Evolutionary conservation across 352 stramenopile genomes (phyloP), one percentile per base, ranked within the genome.

Genomic region (Phytophthora idaei): DNA sequence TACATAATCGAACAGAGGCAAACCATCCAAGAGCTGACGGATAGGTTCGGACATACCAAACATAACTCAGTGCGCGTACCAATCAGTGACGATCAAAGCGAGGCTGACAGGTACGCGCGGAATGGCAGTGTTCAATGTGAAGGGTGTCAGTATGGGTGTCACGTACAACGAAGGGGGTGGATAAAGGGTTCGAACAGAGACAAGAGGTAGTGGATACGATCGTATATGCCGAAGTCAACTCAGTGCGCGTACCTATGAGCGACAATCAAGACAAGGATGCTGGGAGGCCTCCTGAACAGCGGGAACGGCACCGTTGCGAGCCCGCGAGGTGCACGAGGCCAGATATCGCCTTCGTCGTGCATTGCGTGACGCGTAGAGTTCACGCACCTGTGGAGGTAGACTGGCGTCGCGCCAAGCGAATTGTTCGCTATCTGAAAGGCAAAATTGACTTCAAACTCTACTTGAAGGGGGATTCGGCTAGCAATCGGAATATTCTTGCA

Each of bases 71-170:
- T 45, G 9, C 32, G 36, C 3, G 36, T 48, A 7, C 36, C 25
- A 3, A n/a, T 58, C n/a, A 25, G 3, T 2, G 36, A 25, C 9
- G 51, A 58, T 0, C 3, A 47, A 15, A 14, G 17, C 17, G 17
- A 21, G 17, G 17, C 17, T 21, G 17, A 21, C 0, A 21, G 17
- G 17, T 21, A 21, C 17, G 17, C 17, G 17, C 0, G 54, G 54
- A 2, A 73, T 79, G 67, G 2, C 29, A 4, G 29, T 34, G 5
- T 50, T 80, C 11, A 27, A 71, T 11, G 17, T 75, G 5, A 42
- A 44, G 48, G 48, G 34, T 61, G 0, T 48, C 61, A 12, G 71
- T 4, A 76, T 78, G 31, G 50, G 50, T 5, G 11, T 55, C 14
- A 15, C 14, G 48, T 55, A 41, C 29, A 15, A 55, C 15, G 12